A percentile compares a stretch with the other conserved stretches of the same genome.
These are phyloP conservation scores for Naganishia sp. DNA, from an alignment of 1,284 basidiomycete genomes.

Conservation along the genomic window DNA sequence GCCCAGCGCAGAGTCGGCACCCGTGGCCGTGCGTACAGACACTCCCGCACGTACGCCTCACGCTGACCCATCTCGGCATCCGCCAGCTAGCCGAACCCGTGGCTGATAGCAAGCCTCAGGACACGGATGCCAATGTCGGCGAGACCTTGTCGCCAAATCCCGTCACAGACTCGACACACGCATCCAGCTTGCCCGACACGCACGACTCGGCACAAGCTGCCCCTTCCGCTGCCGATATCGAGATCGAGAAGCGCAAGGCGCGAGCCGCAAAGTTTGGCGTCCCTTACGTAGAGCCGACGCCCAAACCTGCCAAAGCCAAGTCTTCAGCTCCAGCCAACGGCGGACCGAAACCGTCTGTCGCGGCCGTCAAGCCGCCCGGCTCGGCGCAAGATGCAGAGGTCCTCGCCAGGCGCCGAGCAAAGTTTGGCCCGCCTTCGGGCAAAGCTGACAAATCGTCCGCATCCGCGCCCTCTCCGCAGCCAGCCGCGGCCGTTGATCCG, in stretches of 20 bases:
- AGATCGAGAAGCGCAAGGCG: slow-evolving; percentile 36
- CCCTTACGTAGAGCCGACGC: slow-evolving; percentile 17
- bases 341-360: background rate
- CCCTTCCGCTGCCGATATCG: slow-evolving; percentile 29
- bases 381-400: slow-evolving; percentile 9
- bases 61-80: too few species aligned
- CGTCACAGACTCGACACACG: slow-evolving; percentile 1
- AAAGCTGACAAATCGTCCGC: background rate
- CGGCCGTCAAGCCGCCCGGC: background rate
- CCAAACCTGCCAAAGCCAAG: background rate
- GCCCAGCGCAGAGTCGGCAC: too few species aligned
- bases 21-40: too few species aligned
- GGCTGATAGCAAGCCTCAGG: too few species aligned
- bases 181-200: background rate
- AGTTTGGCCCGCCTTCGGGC: slow-evolving; percentile 17
- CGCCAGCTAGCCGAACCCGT: too few species aligned
- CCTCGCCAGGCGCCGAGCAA: slow-evolving; percentile 22
- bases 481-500: background rate
- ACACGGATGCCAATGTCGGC: background rate
- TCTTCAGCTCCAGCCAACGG: background rate
- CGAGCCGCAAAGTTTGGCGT: slow-evolving; percentile 39
- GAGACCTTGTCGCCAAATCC: background rate
- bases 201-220: slow-evolving; percentile 1
- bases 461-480: background rate
- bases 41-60: too few species aligned